These are phyloP conservation scores for Botrytis byssoidea DNA, from an alignment of 2,329 filamentous ascomycete genomes.

Conservation along the genomic window DNA sequence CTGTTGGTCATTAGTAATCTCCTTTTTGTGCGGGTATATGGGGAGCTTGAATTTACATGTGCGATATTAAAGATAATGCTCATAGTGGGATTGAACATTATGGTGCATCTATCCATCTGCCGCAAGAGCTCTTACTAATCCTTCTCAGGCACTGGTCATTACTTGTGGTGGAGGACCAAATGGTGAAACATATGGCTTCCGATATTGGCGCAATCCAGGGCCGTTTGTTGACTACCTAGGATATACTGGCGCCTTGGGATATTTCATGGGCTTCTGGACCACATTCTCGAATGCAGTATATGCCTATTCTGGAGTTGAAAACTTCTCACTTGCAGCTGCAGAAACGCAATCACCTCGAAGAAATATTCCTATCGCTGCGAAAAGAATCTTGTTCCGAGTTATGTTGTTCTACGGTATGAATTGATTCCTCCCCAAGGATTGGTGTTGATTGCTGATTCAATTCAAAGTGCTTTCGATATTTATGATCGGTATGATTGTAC, in stretches of 20 bases:
- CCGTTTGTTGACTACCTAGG: conserved; percentile 63
- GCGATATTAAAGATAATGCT: conserved; percentile 58
- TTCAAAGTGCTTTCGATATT: conserved; percentile 44
- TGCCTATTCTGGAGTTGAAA: conserved; percentile 51
- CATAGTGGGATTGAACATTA: conserved; percentile 60
- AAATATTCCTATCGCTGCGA: conserved; percentile 52
- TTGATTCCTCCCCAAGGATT: rapidly evolving
- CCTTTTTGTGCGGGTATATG: conserved; percentile 43
- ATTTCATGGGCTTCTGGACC: conserved; percentile 52
- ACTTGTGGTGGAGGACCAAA: conserved; percentile 58
- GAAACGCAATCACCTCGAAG: conserved; percentile 53
- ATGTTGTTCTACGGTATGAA: conserved; percentile 51
- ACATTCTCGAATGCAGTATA: conserved; percentile 49
- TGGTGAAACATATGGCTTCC: conserved; percentile 59
- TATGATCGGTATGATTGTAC: conserved; percentile 55
- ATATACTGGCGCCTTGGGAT: conserved; percentile 55
- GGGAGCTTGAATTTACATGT: conserved; percentile 55
- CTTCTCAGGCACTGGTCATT: conserved; percentile 37
- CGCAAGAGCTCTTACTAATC: not conserved
- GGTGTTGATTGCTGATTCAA: not conserved
- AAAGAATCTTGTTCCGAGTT: conserved; percentile 54
- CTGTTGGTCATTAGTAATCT: conserved; percentile 41
- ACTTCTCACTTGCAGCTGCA: conserved; percentile 54
- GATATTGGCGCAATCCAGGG: conserved; percentile 50
- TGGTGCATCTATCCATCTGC: conserved; percentile 33